Conservation (phyloP, 2,329 filamentous ascomycete species). For the Camillea tinctor region DNA sequence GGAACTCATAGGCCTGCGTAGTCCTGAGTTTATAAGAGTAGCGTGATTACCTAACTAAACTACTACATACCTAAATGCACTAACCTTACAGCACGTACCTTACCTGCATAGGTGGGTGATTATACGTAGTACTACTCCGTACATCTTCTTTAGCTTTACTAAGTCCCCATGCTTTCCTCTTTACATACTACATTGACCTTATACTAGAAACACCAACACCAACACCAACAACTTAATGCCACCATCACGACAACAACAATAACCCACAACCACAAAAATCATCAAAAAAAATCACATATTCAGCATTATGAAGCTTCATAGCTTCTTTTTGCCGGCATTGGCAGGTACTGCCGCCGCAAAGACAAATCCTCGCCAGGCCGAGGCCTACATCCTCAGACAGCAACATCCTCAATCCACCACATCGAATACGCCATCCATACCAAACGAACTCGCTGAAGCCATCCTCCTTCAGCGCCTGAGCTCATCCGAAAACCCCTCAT, state of each 20-base stretch:
- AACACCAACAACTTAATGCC: conserved; percentile 7
- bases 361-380: conserved; percentile 36
- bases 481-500: conserved; percentile 46
- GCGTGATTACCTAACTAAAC: too few relatives aligned
- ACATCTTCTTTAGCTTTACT: too few relatives aligned
- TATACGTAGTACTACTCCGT: too few relatives aligned
- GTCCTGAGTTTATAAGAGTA: too few relatives aligned
- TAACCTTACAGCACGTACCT: too few relatives aligned
- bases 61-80: too few relatives aligned
- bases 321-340: conserved; percentile 38
- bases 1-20: too few relatives aligned
- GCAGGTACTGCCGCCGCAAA: conserved; percentile 35
- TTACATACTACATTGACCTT: not conserved
- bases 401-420: conserved; percentile 25
- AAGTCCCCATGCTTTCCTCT: not conserved
- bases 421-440: conserved; percentile 41
- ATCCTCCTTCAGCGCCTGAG: conserved; percentile 58
- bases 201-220: not conserved
- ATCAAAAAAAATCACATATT: conserved; percentile 7
- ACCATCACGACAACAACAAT: conserved; percentile 10
- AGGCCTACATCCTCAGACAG: conserved; percentile 53
- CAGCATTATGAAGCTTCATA: conserved; percentile 39
- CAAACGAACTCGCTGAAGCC: conserved; percentile 55
- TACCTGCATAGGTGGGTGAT: too few relatives aligned
- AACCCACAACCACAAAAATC: too few relatives aligned